Base-by-base conservation (phyloP, 768 basidiomycete genomes). In the Hypholoma sublateritium region DNA sequence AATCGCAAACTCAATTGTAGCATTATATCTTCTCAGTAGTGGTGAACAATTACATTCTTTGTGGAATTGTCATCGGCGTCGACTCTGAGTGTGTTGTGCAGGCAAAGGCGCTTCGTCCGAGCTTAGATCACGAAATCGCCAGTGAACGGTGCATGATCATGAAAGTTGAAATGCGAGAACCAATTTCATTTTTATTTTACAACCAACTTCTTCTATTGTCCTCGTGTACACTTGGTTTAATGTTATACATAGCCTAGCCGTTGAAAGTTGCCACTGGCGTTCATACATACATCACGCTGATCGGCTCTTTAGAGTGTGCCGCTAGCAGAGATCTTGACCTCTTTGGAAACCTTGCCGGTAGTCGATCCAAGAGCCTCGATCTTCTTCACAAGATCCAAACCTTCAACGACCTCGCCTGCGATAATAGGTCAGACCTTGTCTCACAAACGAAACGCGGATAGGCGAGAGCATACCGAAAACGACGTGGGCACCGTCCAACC, bases 401-500 rank as follows among this genome's bases (percentile, higher is more conserved):
- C 86, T 58, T 87, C 78, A 46, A 89, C 69, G 57, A 93, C 89
- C 63, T 88, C 85, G 36, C 84, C 83, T 83, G 48, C 12, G 52
- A 53, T 24, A 19, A 19, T 45, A 19, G 35, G 49, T 16, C 34
- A 44, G 19, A 44, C n/a, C 51, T 22, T 19, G n/a, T 36, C 39
- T 22, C 43, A 37, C 25, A 25, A 22, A 32, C 14, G 49, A 6
- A 32, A 2, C n/a, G 19, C 16, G 12, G 14, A 19, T 24, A 16
- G 46, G 55, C 7, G 44, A 56, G 4, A 42, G 44, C 74, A 45
- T 64, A 85, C 93, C 94, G 65, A 96, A 95, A 43, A 95, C 93
- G 72, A 93, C 89, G 73, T 93, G 88, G 53, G 80, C 81, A 56
- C 87, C 88, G 69, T 95, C 89, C 56, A 95, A 83, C 91, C 90